Evolutionary conservation across 1,139 yeast species (phyloP).

Genomic region (Scheffersomyces titani): DNA sequence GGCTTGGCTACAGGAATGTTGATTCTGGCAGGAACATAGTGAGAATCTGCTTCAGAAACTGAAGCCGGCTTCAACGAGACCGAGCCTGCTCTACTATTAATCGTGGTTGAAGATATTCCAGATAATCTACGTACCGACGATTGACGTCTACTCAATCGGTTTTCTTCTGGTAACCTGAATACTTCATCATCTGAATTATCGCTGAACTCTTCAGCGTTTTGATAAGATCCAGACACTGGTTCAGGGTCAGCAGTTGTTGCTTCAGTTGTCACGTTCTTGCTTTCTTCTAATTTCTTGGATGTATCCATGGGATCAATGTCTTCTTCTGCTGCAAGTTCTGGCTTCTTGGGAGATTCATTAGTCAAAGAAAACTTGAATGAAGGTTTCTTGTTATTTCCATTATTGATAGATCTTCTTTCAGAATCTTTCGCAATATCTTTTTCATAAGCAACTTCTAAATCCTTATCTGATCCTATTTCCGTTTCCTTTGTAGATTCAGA

Average conservation of each 20-base stretch:
- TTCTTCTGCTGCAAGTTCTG: conserved; percentile 15
- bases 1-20: conserved; percentile 36
- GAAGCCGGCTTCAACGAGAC: conserved; percentile 17
- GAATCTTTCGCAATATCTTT: not conserved
- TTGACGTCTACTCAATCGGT: conserved; percentile 21
- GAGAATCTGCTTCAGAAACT: conserved; percentile 12
- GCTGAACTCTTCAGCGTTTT: conserved; percentile 16
- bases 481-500: not conserved
- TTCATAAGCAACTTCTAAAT: not conserved
- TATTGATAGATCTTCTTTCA: too few relatives aligned
- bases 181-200: conserved; percentile 33
- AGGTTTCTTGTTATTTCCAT: conserved; percentile 1
- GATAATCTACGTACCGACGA: conserved; percentile 39
- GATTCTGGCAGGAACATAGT: conserved; percentile 33
- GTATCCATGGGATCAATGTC: conserved; percentile 35
- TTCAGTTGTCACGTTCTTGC: not conserved
- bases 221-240: not conserved
- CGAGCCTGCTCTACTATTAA: conserved; percentile 33
- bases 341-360: not conserved
- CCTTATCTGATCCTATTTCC: not conserved
- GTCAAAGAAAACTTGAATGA: not conserved
- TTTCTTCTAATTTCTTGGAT: conserved; percentile 11
- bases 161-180: conserved; percentile 28
- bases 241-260: not conserved
- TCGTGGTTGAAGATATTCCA: conserved; percentile 31